These are phyloP conservation scores for Tetrahymena thermophila DNA, from an alignment of 73 alveolate genomes.

Conservation along the genomic window DNA sequence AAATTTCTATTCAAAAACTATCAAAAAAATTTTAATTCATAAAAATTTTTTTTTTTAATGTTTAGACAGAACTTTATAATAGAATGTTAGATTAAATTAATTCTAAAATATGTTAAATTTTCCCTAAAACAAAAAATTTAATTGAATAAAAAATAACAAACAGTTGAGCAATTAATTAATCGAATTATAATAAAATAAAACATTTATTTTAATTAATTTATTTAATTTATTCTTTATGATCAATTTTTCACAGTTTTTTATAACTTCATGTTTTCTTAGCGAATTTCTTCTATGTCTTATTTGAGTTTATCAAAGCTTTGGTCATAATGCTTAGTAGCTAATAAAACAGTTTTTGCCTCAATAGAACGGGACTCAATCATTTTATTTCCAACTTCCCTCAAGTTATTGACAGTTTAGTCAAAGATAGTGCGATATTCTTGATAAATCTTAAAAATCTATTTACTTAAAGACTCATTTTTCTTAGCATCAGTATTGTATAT, in stretches of 20 bases:
- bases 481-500: not conserved
- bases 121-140: too few relatives aligned
- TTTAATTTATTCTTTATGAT: not conserved
- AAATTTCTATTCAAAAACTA: too few relatives aligned
- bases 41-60: too few relatives aligned
- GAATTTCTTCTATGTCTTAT: not conserved
- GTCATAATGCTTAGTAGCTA: not conserved
- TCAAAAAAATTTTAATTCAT: not conserved
- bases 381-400: not conserved
- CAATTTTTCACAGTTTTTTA: not conserved
- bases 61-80: too few relatives aligned
- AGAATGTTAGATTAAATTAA: too few relatives aligned
- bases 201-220: too few relatives aligned
- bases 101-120: too few relatives aligned
- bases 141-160: too few relatives aligned
- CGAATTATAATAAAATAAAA: too few relatives aligned
- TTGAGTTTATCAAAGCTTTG: not conserved
- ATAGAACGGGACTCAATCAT: not conserved
- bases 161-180: too few relatives aligned
- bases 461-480: not conserved
- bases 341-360: not conserved
- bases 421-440: not conserved
- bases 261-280: not conserved
- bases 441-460: not conserved
- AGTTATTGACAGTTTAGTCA: not conserved